These are phyloP conservation scores for Aspergillus fructus DNA, from an alignment of 2,329 filamentous ascomycete genomes.

Conservation along the genomic window DNA sequence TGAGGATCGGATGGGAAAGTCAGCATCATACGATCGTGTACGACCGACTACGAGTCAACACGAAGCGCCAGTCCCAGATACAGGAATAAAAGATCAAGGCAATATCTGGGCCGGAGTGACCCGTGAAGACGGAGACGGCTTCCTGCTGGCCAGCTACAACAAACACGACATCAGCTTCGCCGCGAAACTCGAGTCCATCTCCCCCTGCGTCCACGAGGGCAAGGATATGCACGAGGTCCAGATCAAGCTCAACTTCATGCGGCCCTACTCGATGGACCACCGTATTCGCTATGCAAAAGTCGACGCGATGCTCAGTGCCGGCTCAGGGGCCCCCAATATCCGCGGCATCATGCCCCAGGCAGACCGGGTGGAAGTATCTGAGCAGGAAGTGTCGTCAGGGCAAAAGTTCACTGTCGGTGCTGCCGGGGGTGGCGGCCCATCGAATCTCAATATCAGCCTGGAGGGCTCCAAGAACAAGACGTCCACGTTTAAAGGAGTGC, in stretches of 20 bases:
- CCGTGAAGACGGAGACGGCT: slow-evolving; percentile 8
- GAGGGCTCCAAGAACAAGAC: slow-evolving; percentile 4
- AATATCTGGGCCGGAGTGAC: slow-evolving; percentile 2
- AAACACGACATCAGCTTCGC: slow-evolving; percentile 6
- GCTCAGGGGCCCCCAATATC: background rate
- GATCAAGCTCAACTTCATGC: slow-evolving; percentile 10
- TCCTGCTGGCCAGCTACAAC: slow-evolving; percentile 3
- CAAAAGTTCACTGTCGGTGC: slow-evolving; percentile 4
- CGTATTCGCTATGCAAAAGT: slow-evolving; percentile 6
- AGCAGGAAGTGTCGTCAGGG: slow-evolving; percentile 6
- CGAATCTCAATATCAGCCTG: slow-evolving; percentile 9
- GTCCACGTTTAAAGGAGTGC: slow-evolving; percentile 2
- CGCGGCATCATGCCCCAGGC: slow-evolving; percentile 9
- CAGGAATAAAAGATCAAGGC: background rate
- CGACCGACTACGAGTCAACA: background rate
- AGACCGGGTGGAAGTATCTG: slow-evolving; percentile 5
- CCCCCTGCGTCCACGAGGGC: background rate
- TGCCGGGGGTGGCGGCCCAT: background rate
- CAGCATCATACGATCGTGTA: background rate
- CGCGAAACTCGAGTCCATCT: slow-evolving; percentile 7
- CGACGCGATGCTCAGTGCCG: background rate
- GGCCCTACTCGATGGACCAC: slow-evolving; percentile 4
- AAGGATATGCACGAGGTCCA: slow-evolving; percentile 3
- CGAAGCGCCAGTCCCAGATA: background rate
- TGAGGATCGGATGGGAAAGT: too few species aligned